Conservation (phyloP, 1,139 yeast species). For the Geotrichum reessii region DNA sequence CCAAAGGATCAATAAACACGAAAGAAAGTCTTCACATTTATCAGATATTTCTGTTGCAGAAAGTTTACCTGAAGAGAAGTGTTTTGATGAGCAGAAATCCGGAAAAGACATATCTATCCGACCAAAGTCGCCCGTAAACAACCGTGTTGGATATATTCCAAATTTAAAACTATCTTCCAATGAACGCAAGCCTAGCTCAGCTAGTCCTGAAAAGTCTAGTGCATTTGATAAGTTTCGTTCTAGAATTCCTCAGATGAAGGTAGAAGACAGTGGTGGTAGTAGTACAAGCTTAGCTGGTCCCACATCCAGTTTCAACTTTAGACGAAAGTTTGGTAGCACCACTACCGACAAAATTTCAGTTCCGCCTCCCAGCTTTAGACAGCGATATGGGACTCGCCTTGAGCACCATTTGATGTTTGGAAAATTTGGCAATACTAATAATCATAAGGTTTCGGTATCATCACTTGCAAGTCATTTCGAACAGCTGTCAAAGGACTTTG, state of each 20-base stretch:
- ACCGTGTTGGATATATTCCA: constrained; percentile 12
- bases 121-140: constrained; percentile 13
- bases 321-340: constrained; percentile 1
- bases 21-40: constrained; percentile 7
- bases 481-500: constrained; percentile 78
- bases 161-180: constrained; percentile 10
- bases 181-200: constrained; percentile 6
- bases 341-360: constrained; percentile 13
- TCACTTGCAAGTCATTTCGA: constrained; percentile 57
- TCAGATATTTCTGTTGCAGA: constrained; percentile 13
- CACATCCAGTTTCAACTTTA: background rate
- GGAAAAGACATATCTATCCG: constrained; percentile 1
- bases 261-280: constrained; percentile 1
- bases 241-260: constrained; percentile 12
- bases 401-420: constrained; percentile 30
- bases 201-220: constrained; percentile 12
- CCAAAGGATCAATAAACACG: background rate
- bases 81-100: constrained; percentile 6
- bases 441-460: constrained; percentile 30
- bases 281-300: constrained; percentile 1
- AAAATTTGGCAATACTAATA: constrained; percentile 9
- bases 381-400: constrained; percentile 29
- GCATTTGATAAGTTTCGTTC: constrained; percentile 9
- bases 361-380: constrained; percentile 19
- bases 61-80: constrained; percentile 2